A percentile compares a stretch with the other conserved stretches of the same genome.
These are phyloP conservation scores for Zhuliangozyma parablackwelliae DNA, from an alignment of 1,139 yeast genomes.

Conservation along the genomic window DNA sequence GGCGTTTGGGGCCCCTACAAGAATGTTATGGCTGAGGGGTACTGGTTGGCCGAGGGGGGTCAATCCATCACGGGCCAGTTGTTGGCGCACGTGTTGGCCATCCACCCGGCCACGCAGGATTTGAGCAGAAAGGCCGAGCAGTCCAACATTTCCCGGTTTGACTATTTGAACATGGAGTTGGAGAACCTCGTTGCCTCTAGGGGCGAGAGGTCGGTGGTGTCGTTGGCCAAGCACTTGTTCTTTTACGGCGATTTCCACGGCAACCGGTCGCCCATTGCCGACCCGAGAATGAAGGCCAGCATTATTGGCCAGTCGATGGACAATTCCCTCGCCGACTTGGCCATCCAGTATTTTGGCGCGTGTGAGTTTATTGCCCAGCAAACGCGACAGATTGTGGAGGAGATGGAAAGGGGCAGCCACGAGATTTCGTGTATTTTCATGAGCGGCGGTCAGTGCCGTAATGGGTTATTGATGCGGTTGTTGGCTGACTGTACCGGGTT, in stretches of 20 bases:
- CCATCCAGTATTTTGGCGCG: slow-evolving; percentile 83
- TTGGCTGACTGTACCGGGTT: slow-evolving; percentile 90
- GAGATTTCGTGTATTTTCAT: slow-evolving; percentile 69
- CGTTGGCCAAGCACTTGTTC: slow-evolving; percentile 79
- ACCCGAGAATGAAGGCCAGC: slow-evolving; percentile 88
- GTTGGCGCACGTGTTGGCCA: slow-evolving; percentile 81
- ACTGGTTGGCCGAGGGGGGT: slow-evolving; percentile 99
- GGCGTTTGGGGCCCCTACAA: slow-evolving; percentile 99
- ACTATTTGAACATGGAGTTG: slow-evolving; percentile 69
- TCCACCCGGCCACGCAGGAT: slow-evolving; percentile 83
- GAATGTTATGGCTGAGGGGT: slow-evolving; percentile 82
- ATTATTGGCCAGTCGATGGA: slow-evolving; percentile 94
- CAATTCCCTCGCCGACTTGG: slow-evolving; percentile 74
- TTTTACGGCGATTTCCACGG: slow-evolving; percentile 97
- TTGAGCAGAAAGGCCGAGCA: slow-evolving; percentile 60
- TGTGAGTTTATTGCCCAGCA: slow-evolving; percentile 98
- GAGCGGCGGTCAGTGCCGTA: slow-evolving; percentile 97
- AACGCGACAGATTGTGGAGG: slow-evolving; percentile 89
- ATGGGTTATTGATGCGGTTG: slow-evolving; percentile 79
- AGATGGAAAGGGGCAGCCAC: slow-evolving; percentile 80
- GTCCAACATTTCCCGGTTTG: slow-evolving; percentile 72
- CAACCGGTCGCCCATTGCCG: slow-evolving; percentile 94
- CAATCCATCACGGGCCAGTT: slow-evolving; percentile 96
- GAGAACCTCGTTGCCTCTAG: slow-evolving; percentile 60
- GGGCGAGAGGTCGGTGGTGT: slow-evolving; percentile 63